Conservation (phyloP, 768 basidiomycete species). For the Phaffia tasmanica region DNA sequence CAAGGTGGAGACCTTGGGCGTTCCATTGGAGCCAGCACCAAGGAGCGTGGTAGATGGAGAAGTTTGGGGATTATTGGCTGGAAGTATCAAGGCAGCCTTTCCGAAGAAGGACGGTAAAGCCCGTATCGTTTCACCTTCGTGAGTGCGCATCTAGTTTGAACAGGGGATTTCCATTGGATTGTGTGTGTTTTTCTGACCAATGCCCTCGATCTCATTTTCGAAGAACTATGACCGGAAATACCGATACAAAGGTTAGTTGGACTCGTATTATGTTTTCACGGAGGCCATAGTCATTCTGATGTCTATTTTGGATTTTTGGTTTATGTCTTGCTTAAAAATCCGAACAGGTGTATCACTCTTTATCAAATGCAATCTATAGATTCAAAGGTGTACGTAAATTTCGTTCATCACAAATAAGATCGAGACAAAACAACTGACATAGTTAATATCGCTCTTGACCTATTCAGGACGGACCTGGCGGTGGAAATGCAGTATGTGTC, state of each 20-base stretch:
- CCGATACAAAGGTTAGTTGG: neutral
- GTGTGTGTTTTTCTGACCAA: neutral
- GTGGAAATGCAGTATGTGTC: too few relatives aligned
- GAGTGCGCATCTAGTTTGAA: neutral
- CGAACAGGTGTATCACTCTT: too few relatives aligned
- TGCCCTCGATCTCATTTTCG: constrained; percentile 8
- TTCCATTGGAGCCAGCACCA: constrained; percentile 23
- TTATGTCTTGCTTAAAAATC: too few relatives aligned
- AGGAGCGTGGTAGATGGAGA: neutral
- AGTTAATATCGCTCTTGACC: too few relatives aligned
- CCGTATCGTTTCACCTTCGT: neutral
- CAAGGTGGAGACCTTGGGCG: constrained; percentile 16
- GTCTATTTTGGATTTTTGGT: too few relatives aligned
- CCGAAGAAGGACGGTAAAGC: neutral
- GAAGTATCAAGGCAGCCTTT: constrained; percentile 14
- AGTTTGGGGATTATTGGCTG: constrained; percentile 23
- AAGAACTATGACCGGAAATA: constrained; percentile 1
- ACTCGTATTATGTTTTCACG: too few relatives aligned
- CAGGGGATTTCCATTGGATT: neutral
- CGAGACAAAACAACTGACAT: too few relatives aligned
- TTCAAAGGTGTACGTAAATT: too few relatives aligned
- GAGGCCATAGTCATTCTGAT: too few relatives aligned
- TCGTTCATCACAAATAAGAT: too few relatives aligned
- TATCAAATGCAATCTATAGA: too few relatives aligned
- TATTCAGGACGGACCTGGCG: neutral